phyloP scores from a whole-genome alignment of 2,329 filamentous ascomycete genomes.

The Podosphaera fusca region DNA sequence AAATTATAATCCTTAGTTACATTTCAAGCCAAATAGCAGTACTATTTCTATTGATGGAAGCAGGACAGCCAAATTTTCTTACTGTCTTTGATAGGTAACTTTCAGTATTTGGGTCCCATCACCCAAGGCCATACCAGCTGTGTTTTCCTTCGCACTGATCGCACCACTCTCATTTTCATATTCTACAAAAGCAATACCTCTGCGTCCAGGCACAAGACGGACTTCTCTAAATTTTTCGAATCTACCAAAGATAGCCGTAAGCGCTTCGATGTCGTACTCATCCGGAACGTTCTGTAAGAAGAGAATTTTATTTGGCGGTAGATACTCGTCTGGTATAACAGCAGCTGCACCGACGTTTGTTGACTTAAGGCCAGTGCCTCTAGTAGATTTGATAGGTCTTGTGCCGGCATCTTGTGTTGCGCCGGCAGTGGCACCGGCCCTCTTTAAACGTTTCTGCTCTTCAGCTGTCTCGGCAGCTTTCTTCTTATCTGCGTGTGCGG shows the following conservation, averaged over 20 bases:
- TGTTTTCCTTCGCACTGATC: constrained; percentile 83
- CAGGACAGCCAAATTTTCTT: constrained; percentile 7
- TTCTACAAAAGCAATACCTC: constrained; percentile 86
- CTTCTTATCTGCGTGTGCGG: constrained; percentile 32
- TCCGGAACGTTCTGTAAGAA: constrained; percentile 85
- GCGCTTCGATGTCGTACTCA: constrained; percentile 57
- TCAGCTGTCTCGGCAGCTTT: constrained; percentile 64
- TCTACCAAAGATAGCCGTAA: constrained; percentile 60
- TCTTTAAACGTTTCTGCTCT: constrained; percentile 54
- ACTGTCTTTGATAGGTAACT: constrained; percentile 91
- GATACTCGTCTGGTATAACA: constrained; percentile 87
- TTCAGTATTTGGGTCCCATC: constrained; percentile 59
- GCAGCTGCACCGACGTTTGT: constrained; percentile 42
- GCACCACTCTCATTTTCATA: constrained; percentile 80
- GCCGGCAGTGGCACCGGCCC: constrained; percentile 22
- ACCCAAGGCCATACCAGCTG: constrained; percentile 60
- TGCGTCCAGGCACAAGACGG: constrained; percentile 62
- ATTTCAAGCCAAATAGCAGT: background rate
- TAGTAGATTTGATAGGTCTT: constrained; percentile 46
- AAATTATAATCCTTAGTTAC: background rate
- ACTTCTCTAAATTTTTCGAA: constrained; percentile 94
- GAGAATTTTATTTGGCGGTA: constrained; percentile 90
- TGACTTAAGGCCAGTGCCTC: constrained; percentile 53
- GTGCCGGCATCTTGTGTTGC: constrained; percentile 17
- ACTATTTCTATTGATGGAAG: too few relatives aligned